Conservation (phyloP, 345 rosid species). For the Ceriops decandra region DNA sequence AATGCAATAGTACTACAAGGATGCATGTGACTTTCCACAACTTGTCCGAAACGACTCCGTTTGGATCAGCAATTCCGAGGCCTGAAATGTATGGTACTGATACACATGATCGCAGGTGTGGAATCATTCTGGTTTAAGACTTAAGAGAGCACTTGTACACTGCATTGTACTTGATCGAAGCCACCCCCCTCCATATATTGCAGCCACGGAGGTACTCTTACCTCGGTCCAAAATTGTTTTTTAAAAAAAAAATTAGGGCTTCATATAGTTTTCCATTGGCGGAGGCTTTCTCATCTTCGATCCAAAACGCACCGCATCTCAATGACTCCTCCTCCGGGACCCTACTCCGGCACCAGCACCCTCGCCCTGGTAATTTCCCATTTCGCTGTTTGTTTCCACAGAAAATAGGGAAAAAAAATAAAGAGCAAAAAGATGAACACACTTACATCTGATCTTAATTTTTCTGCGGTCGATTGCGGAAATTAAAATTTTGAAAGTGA, state of each 20-base stretch:
- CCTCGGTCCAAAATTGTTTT: background rate
- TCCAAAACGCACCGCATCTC: background rate
- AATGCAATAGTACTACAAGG: too few species aligned
- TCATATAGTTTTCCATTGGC: background rate
- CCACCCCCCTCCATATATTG: background rate
- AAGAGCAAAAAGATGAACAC: background rate
- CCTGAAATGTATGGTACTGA: too few species aligned
- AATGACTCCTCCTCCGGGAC: slow-evolving; percentile 81
- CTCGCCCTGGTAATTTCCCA: slow-evolving; percentile 55
- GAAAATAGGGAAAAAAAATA: background rate
- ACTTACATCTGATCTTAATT: background rate
- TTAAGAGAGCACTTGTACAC: background rate
- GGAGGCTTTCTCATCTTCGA: background rate
- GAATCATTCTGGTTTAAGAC: too few species aligned
- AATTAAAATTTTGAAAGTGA: too few species aligned
- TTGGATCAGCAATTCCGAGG: too few species aligned
- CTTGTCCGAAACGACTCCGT: too few species aligned
- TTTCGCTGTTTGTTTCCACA: background rate
- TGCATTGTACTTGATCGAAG: background rate
- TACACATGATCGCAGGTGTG: too few species aligned
- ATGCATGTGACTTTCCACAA: too few species aligned
- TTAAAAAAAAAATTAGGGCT: slow-evolving; percentile 10
- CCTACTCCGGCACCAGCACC: slow-evolving; percentile 76
- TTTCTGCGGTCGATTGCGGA: too few species aligned
- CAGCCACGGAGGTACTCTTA: background rate